Base-by-base conservation (phyloP, 2,329 filamentous ascomycete genomes). In the Lecanicillium sp. region DNA sequence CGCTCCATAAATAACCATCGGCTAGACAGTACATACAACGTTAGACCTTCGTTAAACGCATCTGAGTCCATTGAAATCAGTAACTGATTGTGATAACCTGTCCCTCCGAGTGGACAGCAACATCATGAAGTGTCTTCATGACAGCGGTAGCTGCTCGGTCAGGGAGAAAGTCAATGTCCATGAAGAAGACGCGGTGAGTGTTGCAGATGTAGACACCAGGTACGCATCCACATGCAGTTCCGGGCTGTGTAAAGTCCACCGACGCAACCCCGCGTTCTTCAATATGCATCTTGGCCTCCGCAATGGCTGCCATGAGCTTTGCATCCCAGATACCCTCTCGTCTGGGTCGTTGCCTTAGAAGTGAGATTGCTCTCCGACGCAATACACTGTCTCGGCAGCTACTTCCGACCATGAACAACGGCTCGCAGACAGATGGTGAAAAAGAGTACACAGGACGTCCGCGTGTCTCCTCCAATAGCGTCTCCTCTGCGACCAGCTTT, bases 301-400 rank as follows among this genome's bases (percentile, higher is more conserved):
- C 42, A 35, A 50, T 44, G n/a, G 48, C 43, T 10, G 48, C 48
- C 23, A 45, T 45, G 29, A 50, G 48, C 29, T 39, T 40, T 12
- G 48, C 43, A 11, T 50, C 48, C 48, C 48, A 50, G 17, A 50
- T 40, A 14, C 48, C 43, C 35, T 49, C 48, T 14, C 48, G 29
- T 6, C 48, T n/a, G 19, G 48, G 48, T 35, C 48, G 32, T n/a
- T 39, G 32, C 15, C 48, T 35, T 24, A 50, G 37, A 3, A 50
- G 37, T 4, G 48, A 41, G 6, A 50, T 50, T 2, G 48, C 48
- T 9, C 38, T 27, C 8, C 43, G 21, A 7, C 48, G 37, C n/a
- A 50, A 20, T 7, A 6, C 27, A 19, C 19, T 19, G 24, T 50
- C 48, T 5, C 37, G 37, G n/a, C 43, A 50, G 24, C 38, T 43